Base-by-base conservation (phyloP, 768 basidiomycete genomes). In the Mycena amicta region DNA sequence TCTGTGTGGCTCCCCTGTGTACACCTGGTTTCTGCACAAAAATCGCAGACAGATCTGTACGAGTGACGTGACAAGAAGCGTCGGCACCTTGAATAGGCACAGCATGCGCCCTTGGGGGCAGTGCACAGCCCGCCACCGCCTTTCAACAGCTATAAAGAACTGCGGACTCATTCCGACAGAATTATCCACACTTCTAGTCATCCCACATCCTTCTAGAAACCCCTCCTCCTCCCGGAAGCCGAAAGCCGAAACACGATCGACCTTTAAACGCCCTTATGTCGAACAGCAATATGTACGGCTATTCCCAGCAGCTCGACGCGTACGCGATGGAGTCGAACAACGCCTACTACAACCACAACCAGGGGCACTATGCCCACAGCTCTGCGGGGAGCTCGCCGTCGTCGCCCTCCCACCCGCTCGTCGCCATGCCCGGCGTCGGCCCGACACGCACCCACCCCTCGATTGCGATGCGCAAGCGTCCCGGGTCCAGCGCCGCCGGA, bases 391-490 rank as follows among this genome's bases (percentile, higher is more conserved):
- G 13, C 45, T 60, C 62, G 11, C 62, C 62, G n/a, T 47, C 59
- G 4, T 57, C 62, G 22, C 56, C 62, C 1, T 60, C 62, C 3
- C 49, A 52, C 26, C 59, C 57, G 50, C 50, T 63, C 20, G 41
- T 22, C 6, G 12, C 41, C 41, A 5, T 43, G 20, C 26, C 47
- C 15, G 27, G 33, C 27, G 56, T 57, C 43, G 62, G 62, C 11
- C 62, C 62, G 22, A 31, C 30, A 29, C 62, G 59, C 13, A 60
- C 53, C 4, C 62, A 57, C 37, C 58, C 59, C 3, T 55, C 59
- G 18, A 56, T 66, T 23, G 33, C 33, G 11, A n/a, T n/a, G n/a
- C 33, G 33, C 11, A 18, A 8, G 11, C 33, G 33, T 37, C 33
- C 33, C 11, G 18, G 11, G 33, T 18, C 33, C 11, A n/a, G n/a